Evolutionary conservation across 495 filamentous ascomycete genomes (phyloP), one percentile per base, ranked within the genome.

Genomic region (Xylaria sp.): DNA sequence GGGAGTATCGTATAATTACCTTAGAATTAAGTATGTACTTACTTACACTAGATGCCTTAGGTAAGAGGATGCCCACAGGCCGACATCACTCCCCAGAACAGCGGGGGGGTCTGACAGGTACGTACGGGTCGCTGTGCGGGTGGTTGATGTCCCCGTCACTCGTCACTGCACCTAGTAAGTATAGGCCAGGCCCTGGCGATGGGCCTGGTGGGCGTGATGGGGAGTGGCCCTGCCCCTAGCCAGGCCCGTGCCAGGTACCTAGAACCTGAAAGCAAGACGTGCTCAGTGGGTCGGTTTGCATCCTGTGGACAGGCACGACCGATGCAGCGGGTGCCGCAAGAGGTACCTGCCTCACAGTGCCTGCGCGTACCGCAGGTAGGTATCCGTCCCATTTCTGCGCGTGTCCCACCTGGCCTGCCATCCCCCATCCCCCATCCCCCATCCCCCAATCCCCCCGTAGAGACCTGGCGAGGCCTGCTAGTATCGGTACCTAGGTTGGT

Each of bases 241-340:
- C 31, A 26, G 64, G 48, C 64, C 64, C 48, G 35, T 55, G 33
- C n/a, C 35, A 55, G 64, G 64, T 41, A 41, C 46, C 48, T 41
- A 21, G n/a, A 66, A 35, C 19, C 43, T 19, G 7, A 35, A 66
- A 50, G 37, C 44, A 52, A 52, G 62, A 64, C 24, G 19, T 48
- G 35, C 29, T 66, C 44, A 52, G 62, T 66, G 29, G 62, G 62
- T 50, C 29, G n/a, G 43, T n/a, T 17, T 40, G 62, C 37, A 62
- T 43, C 33, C 24, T 43, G 37, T 62, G 21, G 59, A 62, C 59
- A 62, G 59, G 59, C 37, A 62, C 37, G 31, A 50, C 5, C 40
- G 58, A 43, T 43, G 37, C 40, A 46, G 61, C 41, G 62, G 62
- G 62, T 65, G 43, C 62, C 43, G 43, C 35, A 52, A 65, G 26